These are phyloP conservation scores for Lagenaria siceraria DNA, from an alignment of 306 rosid genomes.

Conservation along the genomic window DNA sequence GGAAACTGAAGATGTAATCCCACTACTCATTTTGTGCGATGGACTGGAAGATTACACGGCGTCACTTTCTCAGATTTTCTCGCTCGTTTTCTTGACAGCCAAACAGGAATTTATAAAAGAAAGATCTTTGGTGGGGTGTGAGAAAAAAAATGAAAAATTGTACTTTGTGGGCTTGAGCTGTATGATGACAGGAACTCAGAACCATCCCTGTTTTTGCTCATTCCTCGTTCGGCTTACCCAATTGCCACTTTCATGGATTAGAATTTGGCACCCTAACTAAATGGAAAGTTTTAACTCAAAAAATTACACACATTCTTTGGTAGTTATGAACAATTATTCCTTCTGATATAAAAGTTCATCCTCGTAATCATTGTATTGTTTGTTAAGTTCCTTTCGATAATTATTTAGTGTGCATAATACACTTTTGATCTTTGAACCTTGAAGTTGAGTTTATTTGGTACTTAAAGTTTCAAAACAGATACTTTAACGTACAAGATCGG, in stretches of 20 bases:
- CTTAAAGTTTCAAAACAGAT: too few relatives aligned
- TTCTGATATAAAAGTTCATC: too few relatives aligned
- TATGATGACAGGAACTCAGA: not conserved
- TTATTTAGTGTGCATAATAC: too few relatives aligned
- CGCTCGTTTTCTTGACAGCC: constrained; percentile 7
- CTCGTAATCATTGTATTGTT: too few relatives aligned
- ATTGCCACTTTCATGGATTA: not conserved
- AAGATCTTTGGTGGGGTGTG: not conserved
- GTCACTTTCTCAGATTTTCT: constrained; percentile 13
- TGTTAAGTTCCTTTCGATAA: too few relatives aligned
- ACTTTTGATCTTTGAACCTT: too few relatives aligned
- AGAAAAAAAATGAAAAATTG: not conserved
- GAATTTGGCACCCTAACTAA: not conserved
- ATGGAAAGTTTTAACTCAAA: not conserved
- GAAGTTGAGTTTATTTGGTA: too few relatives aligned
- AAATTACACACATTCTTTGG: too few relatives aligned
- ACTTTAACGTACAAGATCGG: too few relatives aligned
- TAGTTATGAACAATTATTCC: too few relatives aligned
- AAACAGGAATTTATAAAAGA: not conserved
- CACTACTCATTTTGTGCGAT: constrained; percentile 31
- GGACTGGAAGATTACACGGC: not conserved
- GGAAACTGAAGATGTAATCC: constrained; percentile 26
- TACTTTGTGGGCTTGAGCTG: not conserved
- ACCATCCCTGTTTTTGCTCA: not conserved
- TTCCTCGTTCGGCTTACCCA: not conserved